Conservation (phyloP, 768 basidiomycete species). For the Rhizopogon vinicolor region DNA sequence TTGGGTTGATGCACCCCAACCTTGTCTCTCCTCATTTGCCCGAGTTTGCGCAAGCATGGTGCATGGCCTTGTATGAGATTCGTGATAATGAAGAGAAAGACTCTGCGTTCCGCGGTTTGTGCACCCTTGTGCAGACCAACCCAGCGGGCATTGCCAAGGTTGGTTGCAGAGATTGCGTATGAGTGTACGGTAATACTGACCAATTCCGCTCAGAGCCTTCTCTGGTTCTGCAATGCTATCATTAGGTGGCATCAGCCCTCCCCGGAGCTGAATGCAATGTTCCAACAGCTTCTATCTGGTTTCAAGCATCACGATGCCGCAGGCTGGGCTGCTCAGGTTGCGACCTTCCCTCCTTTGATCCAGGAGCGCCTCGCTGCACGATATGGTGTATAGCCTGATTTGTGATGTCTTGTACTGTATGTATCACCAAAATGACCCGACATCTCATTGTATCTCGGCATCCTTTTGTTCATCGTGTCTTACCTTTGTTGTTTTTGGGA, state of each 20-base stretch:
- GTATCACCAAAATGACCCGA: constrained; percentile 8
- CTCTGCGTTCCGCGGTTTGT: constrained; percentile 96
- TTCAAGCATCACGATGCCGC: constrained; percentile 86
- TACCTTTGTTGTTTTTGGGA: constrained; percentile 4
- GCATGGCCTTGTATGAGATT: constrained; percentile 95
- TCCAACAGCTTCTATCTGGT: constrained; percentile 81
- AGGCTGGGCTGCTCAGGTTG: constrained; percentile 82
- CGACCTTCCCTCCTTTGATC: constrained; percentile 82
- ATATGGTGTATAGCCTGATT: constrained; percentile 67
- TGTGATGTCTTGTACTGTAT: neutral
- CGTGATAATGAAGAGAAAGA: constrained; percentile 99
- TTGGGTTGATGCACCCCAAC: constrained; percentile 88
- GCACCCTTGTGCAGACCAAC: constrained; percentile 92
- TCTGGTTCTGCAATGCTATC: constrained; percentile 99
- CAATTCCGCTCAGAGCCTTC: constrained; percentile 56
- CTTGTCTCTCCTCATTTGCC: constrained; percentile 86
- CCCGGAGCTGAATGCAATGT: constrained; percentile 88
- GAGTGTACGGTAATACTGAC: constrained; percentile 2
- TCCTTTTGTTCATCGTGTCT: constrained; percentile 22
- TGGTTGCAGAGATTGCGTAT: constrained; percentile 19
- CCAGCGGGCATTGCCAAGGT: constrained; percentile 93
- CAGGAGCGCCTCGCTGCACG: constrained; percentile 82
- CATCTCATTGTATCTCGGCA: constrained; percentile 7
- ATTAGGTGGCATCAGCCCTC: constrained; percentile 95
- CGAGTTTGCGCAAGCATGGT: constrained; percentile 95